Conservation (phyloP, 345 rosid genomes). For the Eucalyptus curtisii region DNA sequence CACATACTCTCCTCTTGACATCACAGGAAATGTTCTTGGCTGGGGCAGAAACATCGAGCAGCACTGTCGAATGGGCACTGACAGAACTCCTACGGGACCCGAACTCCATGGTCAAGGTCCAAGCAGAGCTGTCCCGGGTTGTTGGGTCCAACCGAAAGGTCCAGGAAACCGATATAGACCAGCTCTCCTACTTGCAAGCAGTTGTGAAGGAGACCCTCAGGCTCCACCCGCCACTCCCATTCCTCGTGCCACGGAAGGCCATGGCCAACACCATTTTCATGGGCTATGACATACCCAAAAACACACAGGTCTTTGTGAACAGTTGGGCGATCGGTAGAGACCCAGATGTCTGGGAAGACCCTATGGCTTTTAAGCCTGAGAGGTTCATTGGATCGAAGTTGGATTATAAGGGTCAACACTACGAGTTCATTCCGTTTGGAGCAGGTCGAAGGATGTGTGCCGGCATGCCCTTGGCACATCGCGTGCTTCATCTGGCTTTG, state of each 20-base stretch:
- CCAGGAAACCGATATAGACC: constrained; percentile 26
- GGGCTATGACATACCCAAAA: constrained; percentile 38
- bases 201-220: too few species aligned
- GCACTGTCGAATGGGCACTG: constrained; percentile 1
- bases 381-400: constrained; percentile 20
- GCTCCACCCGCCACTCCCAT: constrained; percentile 45
- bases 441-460: constrained; percentile 35
- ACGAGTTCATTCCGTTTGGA: constrained; percentile 17
- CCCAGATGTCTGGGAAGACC: constrained; percentile 34
- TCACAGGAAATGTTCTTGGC: too few species aligned
- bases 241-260: constrained; percentile 38
- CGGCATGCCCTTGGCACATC: constrained; percentile 19
- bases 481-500: constrained; percentile 10
- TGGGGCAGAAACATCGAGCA: constrained; percentile 32
- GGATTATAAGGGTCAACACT: constrained; percentile 19
- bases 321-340: constrained; percentile 61
- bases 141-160: constrained; percentile 34
- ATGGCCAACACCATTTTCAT: constrained; percentile 22
- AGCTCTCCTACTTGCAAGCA: too few species aligned
- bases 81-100: constrained; percentile 45
- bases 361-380: constrained; percentile 15
- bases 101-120: constrained; percentile 20
- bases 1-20: background rate
- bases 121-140: constrained; percentile 26
- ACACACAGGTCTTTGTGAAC: constrained; percentile 40